Evolutionary conservation across 441 rosid species (phyloP).

Genomic region (Gossypium davidsonii): DNA sequence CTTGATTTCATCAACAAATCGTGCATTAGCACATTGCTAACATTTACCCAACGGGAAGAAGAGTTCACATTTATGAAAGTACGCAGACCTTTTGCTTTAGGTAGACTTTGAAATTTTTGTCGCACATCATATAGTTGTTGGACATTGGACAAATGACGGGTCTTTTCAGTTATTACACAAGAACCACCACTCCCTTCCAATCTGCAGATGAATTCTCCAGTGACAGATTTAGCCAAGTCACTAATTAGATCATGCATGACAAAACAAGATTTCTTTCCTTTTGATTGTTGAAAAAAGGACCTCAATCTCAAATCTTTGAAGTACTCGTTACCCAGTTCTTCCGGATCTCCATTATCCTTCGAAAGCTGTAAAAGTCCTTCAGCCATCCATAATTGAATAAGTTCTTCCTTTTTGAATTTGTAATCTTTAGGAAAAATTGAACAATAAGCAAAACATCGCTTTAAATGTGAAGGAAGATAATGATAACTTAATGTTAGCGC

Average conservation of each 20-base stretch:
- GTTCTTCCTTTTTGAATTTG: not conserved
- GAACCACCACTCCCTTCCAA: not conserved
- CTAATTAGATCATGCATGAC: not conserved
- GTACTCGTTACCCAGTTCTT: not conserved
- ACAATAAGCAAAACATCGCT: not conserved
- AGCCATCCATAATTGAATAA: not conserved
- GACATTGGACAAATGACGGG: not conserved
- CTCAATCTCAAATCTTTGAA: not conserved
- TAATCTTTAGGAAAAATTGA: not conserved
- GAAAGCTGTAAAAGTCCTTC: not conserved
- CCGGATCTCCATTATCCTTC: fast-evolving
- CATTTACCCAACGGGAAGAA: fast-evolving
- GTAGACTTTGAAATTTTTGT: not conserved
- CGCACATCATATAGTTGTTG: fast-evolving
- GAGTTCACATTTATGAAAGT: not conserved
- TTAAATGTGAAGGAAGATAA: not conserved
- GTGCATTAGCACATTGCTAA: not conserved
- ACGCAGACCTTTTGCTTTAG: not conserved
- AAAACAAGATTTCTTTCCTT: not conserved
- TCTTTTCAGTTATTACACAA: not conserved
- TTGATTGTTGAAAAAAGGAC: not conserved
- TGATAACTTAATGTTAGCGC: not conserved
- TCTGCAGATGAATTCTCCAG: not conserved
- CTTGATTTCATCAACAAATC: not conserved
- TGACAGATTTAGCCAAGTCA: not conserved